A percentile compares a stretch with the other conserved stretches of the same genome.
These are phyloP conservation scores for Fagopyrum tataricum DNA, from an alignment of 148 eudicot species.

Conservation along the genomic window DNA sequence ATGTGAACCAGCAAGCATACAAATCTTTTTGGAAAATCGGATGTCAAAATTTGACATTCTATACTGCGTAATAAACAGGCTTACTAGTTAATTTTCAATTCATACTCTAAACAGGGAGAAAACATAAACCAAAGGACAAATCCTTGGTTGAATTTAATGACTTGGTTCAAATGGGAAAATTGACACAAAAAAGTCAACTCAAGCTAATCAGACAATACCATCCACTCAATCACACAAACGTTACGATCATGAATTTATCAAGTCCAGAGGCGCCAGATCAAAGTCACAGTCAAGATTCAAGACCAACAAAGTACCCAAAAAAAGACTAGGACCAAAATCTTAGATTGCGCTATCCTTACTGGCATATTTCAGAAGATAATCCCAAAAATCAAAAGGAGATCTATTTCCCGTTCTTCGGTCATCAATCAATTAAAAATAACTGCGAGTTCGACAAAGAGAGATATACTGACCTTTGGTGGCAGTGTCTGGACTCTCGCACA, in stretches of 20 bases:
- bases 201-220: background rate
- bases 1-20: background rate
- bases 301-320: background rate
- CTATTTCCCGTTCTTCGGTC: background rate
- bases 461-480: constrained; percentile 47
- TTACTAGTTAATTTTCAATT: background rate
- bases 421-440: background rate
- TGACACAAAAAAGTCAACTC: constrained; percentile 6
- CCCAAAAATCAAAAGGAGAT: background rate
- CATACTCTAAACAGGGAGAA: background rate
- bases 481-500: constrained; percentile 66
- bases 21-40: background rate
- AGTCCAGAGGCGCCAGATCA: background rate
- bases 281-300: background rate
- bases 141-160: background rate
- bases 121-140: background rate
- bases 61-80: background rate
- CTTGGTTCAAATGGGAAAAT: background rate
- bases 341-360: background rate
- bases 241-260: background rate
- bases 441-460: background rate
- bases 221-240: background rate
- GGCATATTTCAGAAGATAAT: background rate
- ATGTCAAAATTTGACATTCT: background rate
- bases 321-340: background rate